phyloP scores from a whole-genome alignment of 306 rosid genomes.

The Fragaria iinumae region DNA sequence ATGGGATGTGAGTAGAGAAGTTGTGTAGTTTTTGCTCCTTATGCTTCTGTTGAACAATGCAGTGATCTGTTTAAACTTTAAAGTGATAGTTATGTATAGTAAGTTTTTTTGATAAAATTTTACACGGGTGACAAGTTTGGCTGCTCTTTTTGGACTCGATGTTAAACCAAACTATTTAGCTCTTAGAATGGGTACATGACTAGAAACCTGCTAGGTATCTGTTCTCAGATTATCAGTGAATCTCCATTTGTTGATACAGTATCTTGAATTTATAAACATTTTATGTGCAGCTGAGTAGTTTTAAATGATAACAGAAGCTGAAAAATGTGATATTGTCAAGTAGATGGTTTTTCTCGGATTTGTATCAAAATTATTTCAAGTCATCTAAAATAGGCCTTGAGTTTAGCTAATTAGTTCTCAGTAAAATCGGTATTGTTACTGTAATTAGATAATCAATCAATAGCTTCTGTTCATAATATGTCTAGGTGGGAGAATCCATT shows the following conservation, averaged over 20 bases:
- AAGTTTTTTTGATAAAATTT: not conserved
- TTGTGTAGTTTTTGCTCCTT: not conserved
- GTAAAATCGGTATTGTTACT: conserved; percentile 6
- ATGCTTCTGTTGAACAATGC: not conserved
- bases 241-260: not conserved
- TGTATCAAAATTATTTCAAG: not conserved
- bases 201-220: not conserved
- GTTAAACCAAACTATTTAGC: too few species aligned
- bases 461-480: conserved; percentile 25
- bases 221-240: not conserved
- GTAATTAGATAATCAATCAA: conserved; percentile 1
- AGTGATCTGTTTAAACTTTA: not conserved
- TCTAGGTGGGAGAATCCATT: conserved; percentile 97
- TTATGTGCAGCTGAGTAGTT: not conserved
- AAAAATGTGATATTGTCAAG: not conserved
- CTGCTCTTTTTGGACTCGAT: not conserved
- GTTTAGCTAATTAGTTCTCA: conserved; percentile 1
- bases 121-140: not conserved
- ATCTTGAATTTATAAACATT: not conserved
- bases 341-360: not conserved
- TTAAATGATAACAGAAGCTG: not conserved
- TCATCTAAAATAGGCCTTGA: conserved; percentile 1
- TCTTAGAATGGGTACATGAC: not conserved
- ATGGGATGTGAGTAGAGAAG: not conserved
- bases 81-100: conserved; percentile 1